Evolutionary conservation across 345 rosid genomes (phyloP).

Genomic region (Brassica juncea): DNA sequence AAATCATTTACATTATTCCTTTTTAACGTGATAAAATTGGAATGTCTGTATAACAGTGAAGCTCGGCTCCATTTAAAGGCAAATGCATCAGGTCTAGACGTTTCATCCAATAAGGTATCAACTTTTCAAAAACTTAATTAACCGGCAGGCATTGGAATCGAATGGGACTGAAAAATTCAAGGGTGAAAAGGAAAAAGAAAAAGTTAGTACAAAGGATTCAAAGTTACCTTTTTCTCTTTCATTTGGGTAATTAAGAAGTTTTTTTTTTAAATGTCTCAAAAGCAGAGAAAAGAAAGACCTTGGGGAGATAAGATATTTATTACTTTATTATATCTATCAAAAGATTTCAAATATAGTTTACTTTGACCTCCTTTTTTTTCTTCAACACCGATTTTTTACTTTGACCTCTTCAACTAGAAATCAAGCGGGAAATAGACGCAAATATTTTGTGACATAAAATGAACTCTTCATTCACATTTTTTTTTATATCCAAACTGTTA

Average conservation of each 20-base stretch:
- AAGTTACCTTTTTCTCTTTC: conserved; percentile 18
- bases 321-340: background rate
- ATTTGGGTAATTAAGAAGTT: conserved; percentile 13
- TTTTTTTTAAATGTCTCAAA: conserved; percentile 22
- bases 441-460: background rate
- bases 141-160: conserved; percentile 10
- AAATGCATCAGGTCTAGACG: conserved; percentile 38
- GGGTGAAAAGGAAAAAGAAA: conserved; percentile 21
- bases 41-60: conserved; percentile 34
- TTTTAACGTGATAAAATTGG: background rate
- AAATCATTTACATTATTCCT: background rate
- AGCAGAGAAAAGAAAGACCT: conserved; percentile 29
- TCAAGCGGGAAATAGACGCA: background rate
- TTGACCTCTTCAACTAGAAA: background rate
- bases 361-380: background rate
- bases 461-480: background rate
- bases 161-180: conserved; percentile 18
- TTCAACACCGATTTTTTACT: background rate
- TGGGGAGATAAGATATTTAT: background rate
- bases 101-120: conserved; percentile 39
- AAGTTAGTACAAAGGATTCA: conserved; percentile 4
- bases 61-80: conserved; percentile 31
- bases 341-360: background rate
- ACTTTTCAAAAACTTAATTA: background rate
- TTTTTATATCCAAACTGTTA: background rate